phyloP scores from a whole-genome alignment of 345 rosid species.

The Eucalyptus polybractea region DNA sequence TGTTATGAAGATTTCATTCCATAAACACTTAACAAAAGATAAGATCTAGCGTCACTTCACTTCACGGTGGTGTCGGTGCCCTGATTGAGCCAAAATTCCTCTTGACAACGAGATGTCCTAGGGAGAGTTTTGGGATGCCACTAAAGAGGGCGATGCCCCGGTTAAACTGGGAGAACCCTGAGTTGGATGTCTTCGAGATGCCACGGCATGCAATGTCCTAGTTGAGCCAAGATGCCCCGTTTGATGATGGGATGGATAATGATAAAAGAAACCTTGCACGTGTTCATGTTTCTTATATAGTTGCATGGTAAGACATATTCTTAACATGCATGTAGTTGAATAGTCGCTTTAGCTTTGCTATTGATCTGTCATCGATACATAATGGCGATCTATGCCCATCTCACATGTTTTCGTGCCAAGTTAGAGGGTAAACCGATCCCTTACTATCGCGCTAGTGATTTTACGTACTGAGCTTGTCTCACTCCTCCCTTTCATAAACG shows the following conservation, averaged over 20 bases:
- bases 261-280: neutral
- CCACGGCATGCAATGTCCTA: rapidly evolving
- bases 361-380: neutral
- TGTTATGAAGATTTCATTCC: neutral
- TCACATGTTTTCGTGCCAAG: neutral
- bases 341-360: neutral
- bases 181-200: neutral
- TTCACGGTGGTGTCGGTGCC: neutral
- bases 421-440: neutral
- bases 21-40: neutral
- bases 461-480: neutral
- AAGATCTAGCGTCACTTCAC: rapidly evolving
- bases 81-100: neutral
- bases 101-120: rapidly evolving
- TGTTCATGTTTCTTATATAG: neutral
- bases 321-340: neutral
- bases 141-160: neutral
- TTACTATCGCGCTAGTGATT: neutral
- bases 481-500: neutral
- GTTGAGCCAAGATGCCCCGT: neutral
- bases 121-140: neutral
- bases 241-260: neutral
- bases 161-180: rapidly evolving
- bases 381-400: neutral
- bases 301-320: neutral